These are phyloP conservation scores for Besnoitia besnoiti DNA, from an alignment of 169 alveolate species.

Conservation along the genomic window DNA sequence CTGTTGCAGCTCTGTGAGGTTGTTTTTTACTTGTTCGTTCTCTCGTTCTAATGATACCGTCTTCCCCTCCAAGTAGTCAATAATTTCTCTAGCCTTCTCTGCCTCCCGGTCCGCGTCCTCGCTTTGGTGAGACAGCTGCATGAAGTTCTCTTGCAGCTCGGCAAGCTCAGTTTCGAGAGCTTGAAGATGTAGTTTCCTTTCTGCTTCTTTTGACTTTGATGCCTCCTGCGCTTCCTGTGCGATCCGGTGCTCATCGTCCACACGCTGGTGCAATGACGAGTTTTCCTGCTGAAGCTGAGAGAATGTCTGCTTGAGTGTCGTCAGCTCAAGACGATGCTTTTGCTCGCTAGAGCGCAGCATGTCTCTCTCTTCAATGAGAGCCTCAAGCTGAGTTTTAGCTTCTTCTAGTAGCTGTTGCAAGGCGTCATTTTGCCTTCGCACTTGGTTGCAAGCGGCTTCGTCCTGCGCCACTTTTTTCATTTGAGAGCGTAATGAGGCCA, in stretches of 20 bases:
- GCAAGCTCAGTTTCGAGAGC: constrained; percentile 51
- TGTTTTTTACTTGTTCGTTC: constrained; percentile 44
- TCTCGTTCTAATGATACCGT: constrained; percentile 36
- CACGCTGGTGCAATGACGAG: constrained; percentile 34
- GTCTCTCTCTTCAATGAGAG: constrained; percentile 42
- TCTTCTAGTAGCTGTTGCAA: constrained; percentile 29
- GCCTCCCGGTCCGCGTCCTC: constrained; percentile 60
- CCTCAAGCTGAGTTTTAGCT: constrained; percentile 59
- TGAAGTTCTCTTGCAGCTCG: constrained; percentile 50
- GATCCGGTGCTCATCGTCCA: constrained; percentile 46
- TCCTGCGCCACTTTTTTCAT: background rate
- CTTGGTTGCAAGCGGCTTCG: background rate
- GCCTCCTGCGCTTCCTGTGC: constrained; percentile 32
- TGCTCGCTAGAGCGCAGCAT: background rate
- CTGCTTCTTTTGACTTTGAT: constrained; percentile 5
- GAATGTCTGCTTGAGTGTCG: constrained; percentile 26
- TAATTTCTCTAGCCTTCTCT: constrained; percentile 60
- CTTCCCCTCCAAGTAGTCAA: constrained; percentile 57
- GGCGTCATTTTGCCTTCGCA: background rate
- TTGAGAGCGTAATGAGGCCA: constrained; percentile 48
- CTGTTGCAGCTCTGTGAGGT: constrained; percentile 34
- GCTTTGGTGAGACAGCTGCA: constrained; percentile 30
- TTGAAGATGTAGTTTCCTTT: constrained; percentile 37
- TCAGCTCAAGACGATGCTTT: constrained; percentile 35
- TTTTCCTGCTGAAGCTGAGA: constrained; percentile 19